These are phyloP conservation scores for Pseudogymnoascus sp. DNA, from an alignment of 2,329 filamentous ascomycete species.

Conservation along the genomic window DNA sequence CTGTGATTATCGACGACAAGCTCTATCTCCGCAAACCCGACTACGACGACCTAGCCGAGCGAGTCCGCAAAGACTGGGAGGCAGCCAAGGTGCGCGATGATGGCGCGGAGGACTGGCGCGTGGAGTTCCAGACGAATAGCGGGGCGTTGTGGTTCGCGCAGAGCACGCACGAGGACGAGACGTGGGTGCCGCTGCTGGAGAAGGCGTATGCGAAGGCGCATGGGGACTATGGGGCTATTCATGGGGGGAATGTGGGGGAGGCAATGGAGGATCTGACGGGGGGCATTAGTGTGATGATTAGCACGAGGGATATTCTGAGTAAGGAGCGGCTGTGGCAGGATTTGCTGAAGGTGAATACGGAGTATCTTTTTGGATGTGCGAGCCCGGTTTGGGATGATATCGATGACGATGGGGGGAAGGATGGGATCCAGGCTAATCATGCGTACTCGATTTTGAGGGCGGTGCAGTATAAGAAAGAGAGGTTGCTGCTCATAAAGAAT, in stretches of 20 bases:
- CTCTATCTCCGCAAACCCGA: conserved; percentile 73
- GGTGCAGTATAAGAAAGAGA: conserved; percentile 42
- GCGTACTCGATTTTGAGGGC: conserved; percentile 53
- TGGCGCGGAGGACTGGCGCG: conserved; percentile 47
- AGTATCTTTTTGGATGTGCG: conserved; percentile 65
- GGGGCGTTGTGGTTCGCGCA: conserved; percentile 72
- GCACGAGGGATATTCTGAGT: conserved; percentile 64
- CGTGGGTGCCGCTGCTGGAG: conserved; percentile 72
- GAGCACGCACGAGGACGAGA: conserved; percentile 68
- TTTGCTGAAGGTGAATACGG: conserved; percentile 68
- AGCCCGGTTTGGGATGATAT: conserved; percentile 34
- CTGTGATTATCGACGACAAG: conserved; percentile 85
- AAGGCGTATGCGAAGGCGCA: conserved; percentile 82
- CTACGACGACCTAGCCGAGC: conserved; percentile 67
- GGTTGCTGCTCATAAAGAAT: conserved; percentile 45
- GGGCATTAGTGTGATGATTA: conserved; percentile 61
- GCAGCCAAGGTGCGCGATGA: conserved; percentile 35
- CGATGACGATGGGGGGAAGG: conserved; percentile 33
- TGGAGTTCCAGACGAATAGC: conserved; percentile 45
- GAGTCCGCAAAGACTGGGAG: conserved; percentile 17
- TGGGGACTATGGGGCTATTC: conserved; percentile 68
- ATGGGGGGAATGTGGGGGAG: conserved; percentile 57
- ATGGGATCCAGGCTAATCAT: conserved; percentile 47
- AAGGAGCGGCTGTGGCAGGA: conserved; percentile 77
- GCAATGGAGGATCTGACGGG: conserved; percentile 54